Base-by-base conservation (phyloP, 2,329 filamentous ascomycete genomes). In the Ceratocystis cubensis region DNA sequence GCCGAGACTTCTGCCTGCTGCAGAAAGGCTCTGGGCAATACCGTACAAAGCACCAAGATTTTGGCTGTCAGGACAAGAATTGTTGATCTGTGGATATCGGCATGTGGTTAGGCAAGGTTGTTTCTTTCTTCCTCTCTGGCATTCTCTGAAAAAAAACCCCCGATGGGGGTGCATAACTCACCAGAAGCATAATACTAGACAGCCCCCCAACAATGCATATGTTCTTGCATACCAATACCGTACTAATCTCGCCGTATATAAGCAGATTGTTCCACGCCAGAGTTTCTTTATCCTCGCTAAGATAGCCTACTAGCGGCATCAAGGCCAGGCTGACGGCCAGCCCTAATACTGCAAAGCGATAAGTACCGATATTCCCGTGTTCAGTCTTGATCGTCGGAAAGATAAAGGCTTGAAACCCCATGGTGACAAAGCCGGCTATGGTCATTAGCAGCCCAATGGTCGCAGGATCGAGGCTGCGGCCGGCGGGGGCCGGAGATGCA, bases 21-120 rank as follows among this genome's bases (percentile, higher is more conserved):
- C 94, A 0, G 91, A 96, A 0, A 99, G 84, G 0, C 91, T 96
- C 75, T 99, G 94, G 0, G 94, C 94, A 41, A 97, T 82, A 8
- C 94, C 94, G 72, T 99, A 96, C 30, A 99, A 81, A 0, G 90
- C 91, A 2, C 94, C 94, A 0, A 99, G 82, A 0, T 89, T 91
- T 4, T 88, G 44, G 61, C 41, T 59, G 8, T 53, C 45, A 2
- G 67, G 62, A 45, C 46, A 64, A 53, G 65, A 66, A 30, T 68
- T 66, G 41, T 68, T 64, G 28, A 69, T 63, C 64, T 59, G 25
- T 15, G 28, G 25, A 50, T 20, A 45, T 7, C n/a, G 28, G 28
- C 59, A n/a, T 17, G 25, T 33, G n/a, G 5, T 57, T 57, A 33
- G 56, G 13, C 37, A 37, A 37, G 17, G 37, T 20, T 53, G 6